phyloP scores from a whole-genome alignment of 257 asterid genomes.

The Nicotiana obtusifolia region DNA sequence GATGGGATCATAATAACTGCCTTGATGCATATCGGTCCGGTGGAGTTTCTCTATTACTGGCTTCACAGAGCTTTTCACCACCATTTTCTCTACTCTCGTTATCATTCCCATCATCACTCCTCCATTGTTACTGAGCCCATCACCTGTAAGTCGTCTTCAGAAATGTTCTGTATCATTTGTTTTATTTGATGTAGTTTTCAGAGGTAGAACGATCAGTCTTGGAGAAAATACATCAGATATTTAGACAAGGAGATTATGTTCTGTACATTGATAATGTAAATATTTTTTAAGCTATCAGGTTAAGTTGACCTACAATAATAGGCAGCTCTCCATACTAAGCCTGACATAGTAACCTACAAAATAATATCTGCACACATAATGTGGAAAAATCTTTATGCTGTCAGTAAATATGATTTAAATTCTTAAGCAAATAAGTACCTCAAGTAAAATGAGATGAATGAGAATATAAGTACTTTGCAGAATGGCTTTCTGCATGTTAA shows the following conservation, averaged over 20 bases:
- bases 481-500: neutral
- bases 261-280: neutral
- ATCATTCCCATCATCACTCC: constrained; percentile 79
- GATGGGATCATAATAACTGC: constrained; percentile 44
- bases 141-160: constrained; percentile 34
- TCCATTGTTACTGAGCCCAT: constrained; percentile 74
- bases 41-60: constrained; percentile 75
- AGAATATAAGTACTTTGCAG: neutral
- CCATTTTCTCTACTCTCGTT: constrained; percentile 68
- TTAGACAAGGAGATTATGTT: too few species aligned
- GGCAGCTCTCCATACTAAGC: too few species aligned
- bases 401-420: too few species aligned
- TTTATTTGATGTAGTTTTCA: neutral
- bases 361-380: too few species aligned
- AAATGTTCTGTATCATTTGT: neutral
- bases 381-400: too few species aligned
- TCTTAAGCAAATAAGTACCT: too few species aligned
- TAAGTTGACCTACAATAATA: neutral
- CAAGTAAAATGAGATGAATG: neutral
- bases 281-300: neutral
- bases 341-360: too few species aligned
- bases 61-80: constrained; percentile 70
- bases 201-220: neutral
- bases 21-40: constrained; percentile 55
- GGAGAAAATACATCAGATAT: neutral